Base-by-base conservation (phyloP, 2,329 filamentous ascomycete genomes). In the Chrysosporium keratinophilum region DNA sequence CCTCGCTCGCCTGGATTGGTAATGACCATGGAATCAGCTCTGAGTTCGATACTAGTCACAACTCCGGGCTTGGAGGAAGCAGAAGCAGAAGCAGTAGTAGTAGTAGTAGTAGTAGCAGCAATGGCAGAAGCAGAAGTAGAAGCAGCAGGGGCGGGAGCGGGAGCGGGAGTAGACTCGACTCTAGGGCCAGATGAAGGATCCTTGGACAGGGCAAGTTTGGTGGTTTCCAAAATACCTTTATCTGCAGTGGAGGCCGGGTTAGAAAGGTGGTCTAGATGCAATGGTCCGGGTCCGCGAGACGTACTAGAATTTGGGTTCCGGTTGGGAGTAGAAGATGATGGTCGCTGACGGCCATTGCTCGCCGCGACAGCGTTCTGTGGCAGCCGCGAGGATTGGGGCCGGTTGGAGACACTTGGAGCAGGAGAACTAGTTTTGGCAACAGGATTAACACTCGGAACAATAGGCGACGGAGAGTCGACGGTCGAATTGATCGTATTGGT, bases 281-380 rank as follows among this genome's bases (percentile, higher is more conserved):
- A 65, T 41, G 66, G 62, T 54, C 64, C 65, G 44, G 51, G 62
- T 33, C 59, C 62, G 50, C 63, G 57, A 23, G 69, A 68, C 55
- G 60, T 65, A 62, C 68, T 74, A 54, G 78, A 79, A 63, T 81
- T 85, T 14, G 76, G 71, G 28, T 67, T 58, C 59, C 82, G 84
- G 59, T 74, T 83, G 2, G 83, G 79, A 10, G 79, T 74, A 1
- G 81, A 79, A 1, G 83, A 81, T 4, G 77, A 69, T 1, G 82
- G 79, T 35, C 80, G 74, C 49, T 87, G 74, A 43, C 73, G 74
- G 37, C 68, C 82, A 34, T 72, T 72, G 50, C 69, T 72, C n/a
- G 79, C 78, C 55, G 81, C 79, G 52, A 80, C 78, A 14, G 86
- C 87, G 63, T 85, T 90, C 65, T 89, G 87, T 63, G 88, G 82